Base-by-base conservation (phyloP, 2,329 filamentous ascomycete species). In the Sclerotinia spermophila region DNA sequence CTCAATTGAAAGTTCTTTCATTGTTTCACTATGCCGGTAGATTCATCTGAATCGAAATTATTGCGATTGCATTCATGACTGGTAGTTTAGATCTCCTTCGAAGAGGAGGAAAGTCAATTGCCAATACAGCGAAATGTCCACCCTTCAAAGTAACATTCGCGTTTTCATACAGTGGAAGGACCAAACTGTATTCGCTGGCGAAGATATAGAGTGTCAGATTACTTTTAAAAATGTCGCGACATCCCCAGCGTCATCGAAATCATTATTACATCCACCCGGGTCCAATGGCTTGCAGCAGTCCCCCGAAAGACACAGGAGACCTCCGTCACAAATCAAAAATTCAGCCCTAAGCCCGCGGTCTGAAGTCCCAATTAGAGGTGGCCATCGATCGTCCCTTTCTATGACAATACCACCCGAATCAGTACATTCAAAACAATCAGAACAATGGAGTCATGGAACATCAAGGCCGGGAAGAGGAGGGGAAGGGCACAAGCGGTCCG, bases 141-240 rank as follows among this genome's bases (percentile, higher is more conserved):
- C 79, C 73, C 84, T 84, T 81, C 82, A 83, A 79, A 87, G 86
- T 82, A 95, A 96, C 84, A 93, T 99, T 80, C 92, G 94, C 81
- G 95, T 97, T 82, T 97, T 95, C 81, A 93, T 99, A 81, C 90
- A 91, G 83, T 99, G 95, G 92, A 91, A 93, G 81, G 92, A 97
- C 79, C 90, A 95, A 81, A 94, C 92, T 73, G 93, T 99, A 77
- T 99, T 98, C 82, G 93, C 96, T 71, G 96, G 96, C 81, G 96
- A 99, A 84, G 92, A 97, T 79, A 88, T 98, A 79, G 92, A 94
- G 83, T 98, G 96, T 82, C 94, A 90, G 75, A 97, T 99, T 81
- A 97, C 93, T 66, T 99, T 99, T 83, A 95, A 92, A 82, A 99
- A 99, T 80, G 86, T 94, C 73, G 78, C 78, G 38, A 72, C 74